Evolutionary conservation across 2,329 filamentous ascomycete genomes (phyloP), one percentile per base, ranked within the genome.

Genomic region (Macrophomina pseudophaseolina): DNA sequence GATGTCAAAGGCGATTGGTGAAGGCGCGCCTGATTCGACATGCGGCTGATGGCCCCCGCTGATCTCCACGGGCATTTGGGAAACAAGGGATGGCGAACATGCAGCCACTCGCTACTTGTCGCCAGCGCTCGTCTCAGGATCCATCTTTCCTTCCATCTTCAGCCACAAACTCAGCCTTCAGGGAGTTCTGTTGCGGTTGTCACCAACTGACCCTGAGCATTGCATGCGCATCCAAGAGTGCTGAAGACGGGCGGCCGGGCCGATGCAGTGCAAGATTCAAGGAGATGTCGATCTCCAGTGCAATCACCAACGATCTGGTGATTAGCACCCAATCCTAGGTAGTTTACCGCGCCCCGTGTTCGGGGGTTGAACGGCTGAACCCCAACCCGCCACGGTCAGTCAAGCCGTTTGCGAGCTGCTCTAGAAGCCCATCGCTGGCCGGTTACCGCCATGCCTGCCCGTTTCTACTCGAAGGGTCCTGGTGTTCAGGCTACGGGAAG

Each of bases 31-130:
- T 44, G 35, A 42, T 11, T 59, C 14, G 28, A 16, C 3, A 14
- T 33, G 56, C 56, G 56, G 56, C 56, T 60, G 40, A 60, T 28
- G 53, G 52, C 11, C 23, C 5, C 1, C 18, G 53, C 40, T 60
- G 42, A 48, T 60, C 56, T n/a, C 4, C 42, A 33, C 16, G 56
- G 23, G 33, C 56, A 1, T 14, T 4, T n/a, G 42, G 14, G 5
- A 18, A n/a, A 30, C 56, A 46, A 60, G 42, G 56, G 56, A 48
- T 60, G 28, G 16, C 42, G 14, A 12, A 12, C 5, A 23, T 48
- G 33, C 35, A 42, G 53, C 18, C 30, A n/a, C 28, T 16, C n/a
- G 8, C 35, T 33, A 16, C 5, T 7, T 23, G n/a, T 9, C 9
- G 23, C 4, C 12, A 46, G 33, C n/a, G 56, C 48, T 46, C 40